phyloP scores from a whole-genome alignment of 208 protist species.

The Porcisia deanei region DNA sequence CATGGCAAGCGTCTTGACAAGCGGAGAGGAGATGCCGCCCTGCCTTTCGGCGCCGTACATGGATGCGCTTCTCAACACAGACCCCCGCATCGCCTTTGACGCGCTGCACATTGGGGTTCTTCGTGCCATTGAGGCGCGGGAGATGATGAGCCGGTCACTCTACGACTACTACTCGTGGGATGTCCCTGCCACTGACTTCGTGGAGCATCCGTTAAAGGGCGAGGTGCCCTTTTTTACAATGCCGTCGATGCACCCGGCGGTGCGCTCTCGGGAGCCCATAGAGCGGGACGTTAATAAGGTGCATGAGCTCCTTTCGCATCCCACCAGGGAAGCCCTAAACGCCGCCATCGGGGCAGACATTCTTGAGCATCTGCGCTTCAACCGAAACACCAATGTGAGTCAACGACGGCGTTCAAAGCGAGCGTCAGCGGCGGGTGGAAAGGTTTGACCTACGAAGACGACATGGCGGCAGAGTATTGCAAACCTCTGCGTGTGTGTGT shows the following conservation, averaged over 20 bases:
- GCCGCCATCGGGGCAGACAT: constrained; percentile 23
- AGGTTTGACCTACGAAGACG: not conserved
- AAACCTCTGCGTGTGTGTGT: not conserved
- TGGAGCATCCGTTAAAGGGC: not conserved
- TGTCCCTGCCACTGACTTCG: constrained; percentile 10
- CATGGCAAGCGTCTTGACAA: constrained; percentile 6
- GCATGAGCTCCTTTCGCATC: constrained; percentile 9
- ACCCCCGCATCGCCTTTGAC: constrained; percentile 72
- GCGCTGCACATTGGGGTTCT: constrained; percentile 65
- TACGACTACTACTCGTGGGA: constrained; percentile 20
- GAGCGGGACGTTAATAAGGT: constrained; percentile 16
- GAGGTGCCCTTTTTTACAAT: constrained; percentile 14
- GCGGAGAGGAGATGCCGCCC: constrained; percentile 20
- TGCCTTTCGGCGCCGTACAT: constrained; percentile 37
- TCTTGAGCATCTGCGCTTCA: constrained; percentile 21
- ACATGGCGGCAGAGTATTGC: not conserved
- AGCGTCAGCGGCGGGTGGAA: not conserved
- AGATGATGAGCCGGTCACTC: constrained; percentile 11
- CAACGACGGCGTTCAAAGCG: constrained; percentile 8
- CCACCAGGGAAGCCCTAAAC: constrained; percentile 11
- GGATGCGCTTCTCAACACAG: constrained; percentile 57
- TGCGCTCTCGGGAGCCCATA: constrained; percentile 18
- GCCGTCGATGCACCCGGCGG: constrained; percentile 15
- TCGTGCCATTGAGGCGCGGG: constrained; percentile 34
- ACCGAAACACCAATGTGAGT: not conserved